Percentiles rank a stretch among this genome's conserved stretches.
Evolutionary conservation across 139 green algal genomes (phyloP).

Genomic region (Desmodesmus armatus): DNA sequence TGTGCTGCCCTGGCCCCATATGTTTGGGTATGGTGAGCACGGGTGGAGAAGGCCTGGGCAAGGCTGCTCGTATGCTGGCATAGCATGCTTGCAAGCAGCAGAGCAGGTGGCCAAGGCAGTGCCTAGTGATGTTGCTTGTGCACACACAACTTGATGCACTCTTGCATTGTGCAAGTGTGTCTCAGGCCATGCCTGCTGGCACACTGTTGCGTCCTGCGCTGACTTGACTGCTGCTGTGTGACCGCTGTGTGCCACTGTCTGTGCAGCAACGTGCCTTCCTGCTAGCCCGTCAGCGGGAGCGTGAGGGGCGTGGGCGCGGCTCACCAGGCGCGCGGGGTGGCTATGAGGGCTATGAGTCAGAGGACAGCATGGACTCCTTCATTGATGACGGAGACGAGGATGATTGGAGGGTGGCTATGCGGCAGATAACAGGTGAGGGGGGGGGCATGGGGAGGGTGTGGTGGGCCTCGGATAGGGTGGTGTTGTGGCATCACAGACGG

Average conservation of each 20-base stretch:
- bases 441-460: background rate
- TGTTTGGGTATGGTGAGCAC: too few species aligned
- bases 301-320: background rate
- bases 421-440: constrained; percentile 19
- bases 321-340: background rate
- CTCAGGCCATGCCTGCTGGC: background rate
- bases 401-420: constrained; percentile 21
- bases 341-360: background rate
- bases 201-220: background rate
- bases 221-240: background rate
- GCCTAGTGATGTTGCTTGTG: too few species aligned
- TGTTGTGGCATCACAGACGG: background rate
- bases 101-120: too few species aligned
- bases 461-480: background rate
- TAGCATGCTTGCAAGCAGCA: too few species aligned
- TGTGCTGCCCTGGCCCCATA: too few species aligned
- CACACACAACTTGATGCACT: too few species aligned
- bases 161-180: background rate
- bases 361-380: constrained; percentile 33
- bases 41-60: too few species aligned
- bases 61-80: too few species aligned
- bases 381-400: constrained; percentile 22
- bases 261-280: constrained; percentile 47
- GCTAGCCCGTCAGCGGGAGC: constrained; percentile 37
- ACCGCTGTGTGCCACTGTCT: background rate